Base-by-base conservation (phyloP, 1,284 basidiomycete species). In the Cryptococcus hybrid region DNA sequence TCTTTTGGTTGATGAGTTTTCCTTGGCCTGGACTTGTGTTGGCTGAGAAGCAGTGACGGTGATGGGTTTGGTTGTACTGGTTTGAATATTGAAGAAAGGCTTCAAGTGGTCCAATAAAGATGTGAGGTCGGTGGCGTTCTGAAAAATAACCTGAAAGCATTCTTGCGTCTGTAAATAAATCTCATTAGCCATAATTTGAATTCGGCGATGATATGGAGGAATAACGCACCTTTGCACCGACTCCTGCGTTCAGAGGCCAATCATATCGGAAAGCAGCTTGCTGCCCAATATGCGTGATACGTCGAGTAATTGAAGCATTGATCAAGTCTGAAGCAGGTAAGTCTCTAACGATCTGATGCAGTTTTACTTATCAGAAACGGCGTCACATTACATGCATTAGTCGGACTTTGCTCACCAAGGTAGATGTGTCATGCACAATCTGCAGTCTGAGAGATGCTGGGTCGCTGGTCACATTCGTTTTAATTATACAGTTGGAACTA, bases 91-190 rank as follows among this genome's bases (percentile, higher is more conserved):
- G 54, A 60, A 63, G 44, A 38, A 55, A 13, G 54, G 47, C 36
- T 43, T 12, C n/a, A 60, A 47, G 5, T 47, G 12, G 3, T 54
- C 38, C 12, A 55, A 6, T 8, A 56, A 38, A 7, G 38, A 13
- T 5, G 7, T 15, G 38, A 55, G 24, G 39, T 52, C 47, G 24
- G 52, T 24, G 12, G 49, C 24, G 13, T 51, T 38, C 5, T 40
- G 12, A 34, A 59, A 54, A 11, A 30, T 35, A 4, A 63, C 18
- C 24, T 63, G 61, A 38, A 60, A 57, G 44, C 50, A 48, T 52
- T 63, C 61, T 47, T 60, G 55, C 7, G 44, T 57, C 57, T 59
- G 11, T 3, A 7, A 42, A 24, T 34, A 11, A 9, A 6, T 34
- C 34, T 5, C n/a, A n/a, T 30, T 49, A 34, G 38, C 13, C 11